Conservation (phyloP, 805 yeast species). For the Jamesozyma hellenica region DNA sequence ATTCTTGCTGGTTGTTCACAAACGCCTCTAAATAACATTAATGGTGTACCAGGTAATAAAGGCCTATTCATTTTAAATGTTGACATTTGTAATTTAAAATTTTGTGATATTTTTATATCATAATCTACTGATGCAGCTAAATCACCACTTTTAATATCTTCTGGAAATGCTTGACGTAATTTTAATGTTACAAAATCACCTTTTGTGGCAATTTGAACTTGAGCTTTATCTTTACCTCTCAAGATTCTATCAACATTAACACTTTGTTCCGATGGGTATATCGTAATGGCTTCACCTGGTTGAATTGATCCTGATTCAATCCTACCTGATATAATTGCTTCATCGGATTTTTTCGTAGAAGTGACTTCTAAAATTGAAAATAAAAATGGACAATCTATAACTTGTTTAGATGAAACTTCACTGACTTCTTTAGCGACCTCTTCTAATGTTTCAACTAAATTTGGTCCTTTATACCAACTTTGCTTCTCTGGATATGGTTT, state of each 20-base stretch:
- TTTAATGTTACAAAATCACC: slow-evolving; percentile 48
- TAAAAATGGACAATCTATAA: slow-evolving; percentile 37
- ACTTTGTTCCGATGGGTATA: slow-evolving; percentile 42
- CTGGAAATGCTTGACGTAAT: slow-evolving; percentile 27
- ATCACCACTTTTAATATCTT: slow-evolving; percentile 55
- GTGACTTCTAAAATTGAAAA: slow-evolving; percentile 57
- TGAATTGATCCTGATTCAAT: slow-evolving; percentile 59
- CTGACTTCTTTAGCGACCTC: slow-evolving; percentile 15
- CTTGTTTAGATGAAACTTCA: slow-evolving; percentile 11
- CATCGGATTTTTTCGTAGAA: slow-evolving; percentile 38
- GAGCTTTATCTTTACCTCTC: slow-evolving; percentile 14
- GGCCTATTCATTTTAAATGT: slow-evolving; percentile 66
- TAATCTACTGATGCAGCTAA: slow-evolving; percentile 43
- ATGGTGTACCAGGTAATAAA: slow-evolving; percentile 66
- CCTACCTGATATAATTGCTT: slow-evolving; percentile 51
- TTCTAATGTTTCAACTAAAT: slow-evolving; percentile 78
- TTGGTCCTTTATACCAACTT: slow-evolving; percentile 88
- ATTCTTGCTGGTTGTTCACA: slow-evolving; percentile 62
- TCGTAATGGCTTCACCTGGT: slow-evolving; percentile 53
- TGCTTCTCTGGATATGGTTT: slow-evolving; percentile 42
- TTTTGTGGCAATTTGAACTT: slow-evolving; percentile 33
- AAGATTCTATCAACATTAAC: slow-evolving; percentile 31
- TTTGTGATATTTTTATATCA: slow-evolving; percentile 37
- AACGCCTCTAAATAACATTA: slow-evolving; percentile 69
- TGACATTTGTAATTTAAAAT: slow-evolving; percentile 45